Conservation (phyloP, 148 eudicot species). For the Selenicereus undatus region DNA sequence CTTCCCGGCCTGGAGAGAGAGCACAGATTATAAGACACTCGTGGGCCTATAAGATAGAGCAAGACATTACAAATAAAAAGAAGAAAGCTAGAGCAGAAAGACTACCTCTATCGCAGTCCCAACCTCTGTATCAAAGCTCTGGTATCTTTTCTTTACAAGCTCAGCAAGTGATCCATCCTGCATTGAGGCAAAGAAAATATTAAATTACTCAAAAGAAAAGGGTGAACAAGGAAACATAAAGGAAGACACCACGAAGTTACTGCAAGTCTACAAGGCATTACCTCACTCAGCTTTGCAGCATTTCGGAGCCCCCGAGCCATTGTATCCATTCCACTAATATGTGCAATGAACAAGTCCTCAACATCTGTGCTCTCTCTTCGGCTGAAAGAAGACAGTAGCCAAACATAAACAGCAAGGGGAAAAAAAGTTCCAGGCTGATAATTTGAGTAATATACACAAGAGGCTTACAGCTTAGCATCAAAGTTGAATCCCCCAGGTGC, state of each 20-base stretch:
- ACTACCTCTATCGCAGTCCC: slow-evolving; percentile 77
- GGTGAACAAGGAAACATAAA: background rate
- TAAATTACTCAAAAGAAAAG: background rate
- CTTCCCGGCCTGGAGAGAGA: slow-evolving; percentile 65
- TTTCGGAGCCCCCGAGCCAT: slow-evolving; percentile 94
- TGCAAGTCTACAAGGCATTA: slow-evolving; percentile 13
- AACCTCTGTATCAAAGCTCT: slow-evolving; percentile 74
- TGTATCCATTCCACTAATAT: slow-evolving; percentile 94
- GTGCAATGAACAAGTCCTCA: slow-evolving; percentile 94
- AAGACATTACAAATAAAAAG: background rate
- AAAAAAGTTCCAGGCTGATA: background rate
- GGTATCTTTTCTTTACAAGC: slow-evolving; percentile 84
- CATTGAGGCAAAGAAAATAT: background rate
- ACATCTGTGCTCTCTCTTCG: slow-evolving; percentile 99
- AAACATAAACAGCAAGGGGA: background rate
- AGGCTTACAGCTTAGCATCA: slow-evolving; percentile 92
- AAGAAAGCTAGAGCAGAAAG: background rate
- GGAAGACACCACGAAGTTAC: background rate
- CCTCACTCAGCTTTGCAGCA: slow-evolving; percentile 91
- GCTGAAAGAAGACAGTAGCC: slow-evolving; percentile 28
- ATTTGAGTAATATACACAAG: slow-evolving; percentile 3
- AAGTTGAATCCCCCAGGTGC: slow-evolving; percentile 99
- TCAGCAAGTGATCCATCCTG: slow-evolving; percentile 78
- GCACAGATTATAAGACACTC: background rate
- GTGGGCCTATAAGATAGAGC: background rate